phyloP scores from a whole-genome alignment of 1,284 basidiomycete species.

The Malassezia psittaci region DNA sequence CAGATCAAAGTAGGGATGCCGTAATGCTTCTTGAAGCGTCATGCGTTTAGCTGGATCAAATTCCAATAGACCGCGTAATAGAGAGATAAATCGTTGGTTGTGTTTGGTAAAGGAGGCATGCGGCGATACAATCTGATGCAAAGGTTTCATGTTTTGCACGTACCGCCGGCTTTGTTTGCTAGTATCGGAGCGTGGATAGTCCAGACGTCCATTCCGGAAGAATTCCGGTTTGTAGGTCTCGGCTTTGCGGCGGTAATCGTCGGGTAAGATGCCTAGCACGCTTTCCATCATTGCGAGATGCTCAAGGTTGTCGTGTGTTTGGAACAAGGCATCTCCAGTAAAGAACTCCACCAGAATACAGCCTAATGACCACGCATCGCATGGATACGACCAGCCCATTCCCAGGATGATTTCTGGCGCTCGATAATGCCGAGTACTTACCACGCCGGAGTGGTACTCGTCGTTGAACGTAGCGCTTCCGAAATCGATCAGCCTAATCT shows the following conservation, averaged over 20 bases:
- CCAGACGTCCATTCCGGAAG: conserved; percentile 74
- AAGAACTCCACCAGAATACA: conserved; percentile 98
- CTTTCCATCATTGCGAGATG: conserved; percentile 99
- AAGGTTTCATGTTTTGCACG: conserved; percentile 69
- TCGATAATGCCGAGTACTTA: conserved; percentile 94
- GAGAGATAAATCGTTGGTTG: conserved; percentile 72
- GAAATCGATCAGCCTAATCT: conserved; percentile 96
- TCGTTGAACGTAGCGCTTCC: conserved; percentile 95
- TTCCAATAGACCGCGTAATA: conserved; percentile 73
- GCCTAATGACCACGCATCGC: conserved; percentile 94
- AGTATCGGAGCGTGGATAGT: conserved; percentile 81
- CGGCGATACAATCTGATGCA: conserved; percentile 72
- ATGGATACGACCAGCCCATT: conserved; percentile 94
- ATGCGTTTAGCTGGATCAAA: conserved; percentile 70
- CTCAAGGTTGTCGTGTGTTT: conserved; percentile 96
- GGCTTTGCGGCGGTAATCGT: conserved; percentile 57
- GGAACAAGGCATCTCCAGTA: conserved; percentile 93
- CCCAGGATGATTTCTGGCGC: conserved; percentile 95
- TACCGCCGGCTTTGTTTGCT: conserved; percentile 85
- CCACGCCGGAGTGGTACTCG: conserved; percentile 96
- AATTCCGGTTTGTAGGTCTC: conserved; percentile 69
- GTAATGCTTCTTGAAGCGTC: conserved; percentile 37
- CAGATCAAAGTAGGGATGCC: conserved; percentile 43
- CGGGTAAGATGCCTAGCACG: conserved; percentile 93
- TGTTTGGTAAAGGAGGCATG: conserved; percentile 31